Evolutionary conservation across 2,329 filamentous ascomycete species (phyloP).

Genomic region (Aspergillus transmontanensis): DNA sequence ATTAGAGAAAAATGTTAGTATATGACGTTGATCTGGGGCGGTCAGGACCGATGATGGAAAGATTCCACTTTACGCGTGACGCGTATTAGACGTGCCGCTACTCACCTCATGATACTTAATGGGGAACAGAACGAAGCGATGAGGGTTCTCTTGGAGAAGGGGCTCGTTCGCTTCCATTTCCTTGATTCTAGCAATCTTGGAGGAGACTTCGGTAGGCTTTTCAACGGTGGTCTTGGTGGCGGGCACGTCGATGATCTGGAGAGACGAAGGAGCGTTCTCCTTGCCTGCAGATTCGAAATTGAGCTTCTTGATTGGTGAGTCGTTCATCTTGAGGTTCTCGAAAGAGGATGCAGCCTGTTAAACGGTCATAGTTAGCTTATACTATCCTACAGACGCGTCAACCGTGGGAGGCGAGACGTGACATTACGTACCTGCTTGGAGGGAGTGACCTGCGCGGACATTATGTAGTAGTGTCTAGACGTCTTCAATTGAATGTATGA

Average conservation of each 20-base stretch:
- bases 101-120: conserved; percentile 99
- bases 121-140: conserved; percentile 96
- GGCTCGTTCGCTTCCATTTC: conserved; percentile 80
- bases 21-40: conserved; percentile 12
- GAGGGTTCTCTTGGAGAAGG: conserved; percentile 89
- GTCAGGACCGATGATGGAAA: conserved; percentile 15
- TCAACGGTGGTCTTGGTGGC: conserved; percentile 58
- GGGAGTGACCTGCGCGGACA: conserved; percentile 76
- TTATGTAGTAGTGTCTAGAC: conserved; percentile 45
- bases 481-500: conserved; percentile 31
- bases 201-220: conserved; percentile 44
- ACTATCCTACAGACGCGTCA: conserved; percentile 36
- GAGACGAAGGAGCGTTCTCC: conserved; percentile 69
- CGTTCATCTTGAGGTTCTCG: conserved; percentile 82
- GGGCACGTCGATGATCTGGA: conserved; percentile 55
- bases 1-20: conserved; percentile 41
- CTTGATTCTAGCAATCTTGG: conserved; percentile 59
- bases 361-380: conserved; percentile 41
- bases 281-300: conserved; percentile 75
- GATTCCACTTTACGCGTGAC: conserved; percentile 69
- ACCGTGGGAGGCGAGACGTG: conserved; percentile 33
- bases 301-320: conserved; percentile 89
- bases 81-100: conserved; percentile 51
- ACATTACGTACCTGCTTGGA: conserved; percentile 68
- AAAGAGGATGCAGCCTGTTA: conserved; percentile 80